These are phyloP conservation scores for Fusarium buxicola DNA, from an alignment of 2,329 filamentous ascomycete genomes.

Conservation along the genomic window DNA sequence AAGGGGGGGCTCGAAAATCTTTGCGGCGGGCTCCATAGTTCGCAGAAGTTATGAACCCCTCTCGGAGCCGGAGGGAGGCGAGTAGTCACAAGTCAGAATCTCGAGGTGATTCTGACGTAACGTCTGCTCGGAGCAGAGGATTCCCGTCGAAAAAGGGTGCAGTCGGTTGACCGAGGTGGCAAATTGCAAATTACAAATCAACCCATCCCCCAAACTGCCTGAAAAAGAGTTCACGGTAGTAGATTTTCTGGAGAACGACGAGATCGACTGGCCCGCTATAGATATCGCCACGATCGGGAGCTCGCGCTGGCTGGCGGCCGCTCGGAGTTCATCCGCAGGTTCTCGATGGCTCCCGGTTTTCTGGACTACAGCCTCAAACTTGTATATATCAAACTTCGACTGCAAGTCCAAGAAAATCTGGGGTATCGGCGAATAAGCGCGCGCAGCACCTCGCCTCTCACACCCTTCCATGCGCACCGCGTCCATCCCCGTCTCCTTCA, in stretches of 20 bases:
- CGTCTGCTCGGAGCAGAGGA: constrained; percentile 3
- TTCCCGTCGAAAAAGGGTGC: constrained; percentile 7
- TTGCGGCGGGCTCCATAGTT: not conserved
- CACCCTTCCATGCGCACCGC: constrained; percentile 5
- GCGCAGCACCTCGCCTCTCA: not conserved
- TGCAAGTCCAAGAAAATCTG: constrained; percentile 19
- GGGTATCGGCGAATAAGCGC: constrained; percentile 27
- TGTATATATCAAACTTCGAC: constrained; percentile 15
- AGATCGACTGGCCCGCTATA: not conserved
- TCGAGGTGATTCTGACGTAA: constrained; percentile 26
- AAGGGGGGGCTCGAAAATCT: not conserved
- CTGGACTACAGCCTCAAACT: constrained; percentile 19
- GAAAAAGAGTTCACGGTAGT: constrained; percentile 16
- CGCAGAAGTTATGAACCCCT: not conserved
- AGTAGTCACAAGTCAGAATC: not conserved
- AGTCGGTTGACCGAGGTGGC: not conserved
- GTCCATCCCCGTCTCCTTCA: no score
- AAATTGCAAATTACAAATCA: constrained; percentile 36
- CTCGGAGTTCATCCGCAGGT: not conserved
- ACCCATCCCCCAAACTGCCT: not conserved
- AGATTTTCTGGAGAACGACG: constrained; percentile 5
- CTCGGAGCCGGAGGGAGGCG: not conserved
- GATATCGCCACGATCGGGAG: constrained; percentile 32
- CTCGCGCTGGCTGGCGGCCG: constrained; percentile 21
- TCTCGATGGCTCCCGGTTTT: constrained; percentile 1